Conservation (phyloP, 2,329 filamentous ascomycete genomes). For the Fusarium nanum region DNA sequence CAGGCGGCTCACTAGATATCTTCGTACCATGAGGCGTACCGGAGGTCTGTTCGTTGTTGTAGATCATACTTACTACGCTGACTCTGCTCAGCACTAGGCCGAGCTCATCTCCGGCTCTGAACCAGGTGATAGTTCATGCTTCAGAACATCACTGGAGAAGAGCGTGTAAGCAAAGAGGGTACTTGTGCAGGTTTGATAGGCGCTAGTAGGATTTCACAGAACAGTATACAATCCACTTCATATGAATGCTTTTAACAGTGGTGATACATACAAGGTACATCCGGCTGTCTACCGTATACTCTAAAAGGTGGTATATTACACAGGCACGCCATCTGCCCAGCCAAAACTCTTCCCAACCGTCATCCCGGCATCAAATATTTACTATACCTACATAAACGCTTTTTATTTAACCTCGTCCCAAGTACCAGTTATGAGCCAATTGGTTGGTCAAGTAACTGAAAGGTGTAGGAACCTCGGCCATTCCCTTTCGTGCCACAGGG, state of each 20-base stretch:
- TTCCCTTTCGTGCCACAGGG: slow-evolving; percentile 85
- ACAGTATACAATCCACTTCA: slow-evolving; percentile 13
- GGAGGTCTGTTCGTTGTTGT: background rate
- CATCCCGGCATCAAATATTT: slow-evolving; percentile 20
- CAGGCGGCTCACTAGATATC: background rate
- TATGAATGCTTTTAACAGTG: slow-evolving; percentile 42
- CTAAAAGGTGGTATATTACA: slow-evolving; percentile 50
- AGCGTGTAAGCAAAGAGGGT: background rate
- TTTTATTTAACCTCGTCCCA: slow-evolving; percentile 75
- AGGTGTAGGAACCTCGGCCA: slow-evolving; percentile 86
- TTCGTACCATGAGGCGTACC: background rate
- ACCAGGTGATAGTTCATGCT: background rate
- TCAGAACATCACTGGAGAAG: background rate
- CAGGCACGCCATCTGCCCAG: slow-evolving; percentile 40
- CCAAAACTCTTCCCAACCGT: slow-evolving; percentile 33
- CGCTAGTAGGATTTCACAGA: background rate
- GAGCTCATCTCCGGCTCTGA: background rate
- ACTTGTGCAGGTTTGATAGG: background rate
- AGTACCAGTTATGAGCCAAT: slow-evolving; percentile 93
- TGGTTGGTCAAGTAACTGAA: slow-evolving; percentile 78
- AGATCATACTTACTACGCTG: background rate
- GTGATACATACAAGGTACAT: slow-evolving; percentile 48
- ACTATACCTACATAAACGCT: slow-evolving; percentile 3
- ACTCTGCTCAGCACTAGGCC: too few relatives aligned
- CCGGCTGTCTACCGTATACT: slow-evolving; percentile 48